Conservation (phyloP, 352 stramenopile species). For the Phytophthora citrophthora region DNA sequence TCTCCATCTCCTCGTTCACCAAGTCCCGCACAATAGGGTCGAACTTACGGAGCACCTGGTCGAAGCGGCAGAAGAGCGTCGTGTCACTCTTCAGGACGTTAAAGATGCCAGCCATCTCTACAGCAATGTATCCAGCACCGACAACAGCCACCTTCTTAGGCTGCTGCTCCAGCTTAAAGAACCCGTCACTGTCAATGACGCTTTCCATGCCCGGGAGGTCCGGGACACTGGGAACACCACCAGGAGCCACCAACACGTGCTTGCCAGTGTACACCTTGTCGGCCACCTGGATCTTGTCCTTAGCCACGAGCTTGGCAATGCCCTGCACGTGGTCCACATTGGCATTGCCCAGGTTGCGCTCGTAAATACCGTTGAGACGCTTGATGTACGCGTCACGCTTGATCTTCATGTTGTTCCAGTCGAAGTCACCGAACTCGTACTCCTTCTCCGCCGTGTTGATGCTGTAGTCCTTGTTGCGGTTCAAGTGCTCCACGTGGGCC, state of each 20-base stretch:
- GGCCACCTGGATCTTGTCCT: conserved; percentile 85
- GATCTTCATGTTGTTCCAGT: conserved; percentile 93
- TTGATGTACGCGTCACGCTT: conserved; percentile 95
- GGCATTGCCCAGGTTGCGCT: conserved; percentile 91
- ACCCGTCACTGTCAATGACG: conserved; percentile 95
- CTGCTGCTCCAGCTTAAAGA: conserved; percentile 95
- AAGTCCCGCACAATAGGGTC: conserved; percentile 88
- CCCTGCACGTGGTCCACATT: conserved; percentile 91
- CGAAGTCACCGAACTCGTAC: conserved; percentile 79
- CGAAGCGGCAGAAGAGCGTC: conserved; percentile 88
- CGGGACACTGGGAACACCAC: conserved; percentile 89
- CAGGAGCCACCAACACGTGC: conserved; percentile 95
- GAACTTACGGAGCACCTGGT: conserved; percentile 90
- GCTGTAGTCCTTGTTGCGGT: conserved; percentile 71
- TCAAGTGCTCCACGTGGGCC: conserved; percentile 79
- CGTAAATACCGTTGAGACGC: conserved; percentile 97
- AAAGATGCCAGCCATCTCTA: conserved; percentile 96
- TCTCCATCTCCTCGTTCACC: conserved; percentile 79
- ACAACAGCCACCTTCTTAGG: conserved; percentile 94
- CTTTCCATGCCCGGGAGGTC: conserved; percentile 91
- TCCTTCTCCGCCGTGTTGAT: conserved; percentile 51
- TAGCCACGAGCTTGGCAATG: conserved; percentile 86
- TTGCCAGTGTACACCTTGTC: conserved; percentile 83
- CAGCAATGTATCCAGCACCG: conserved; percentile 97
- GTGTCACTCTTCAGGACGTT: conserved; percentile 94